A percentile compares a stretch with the other conserved stretches of the same genome.
Evolutionary conservation across 441 rosid species (phyloP).

Genomic region (Raphanus hybrid): DNA sequence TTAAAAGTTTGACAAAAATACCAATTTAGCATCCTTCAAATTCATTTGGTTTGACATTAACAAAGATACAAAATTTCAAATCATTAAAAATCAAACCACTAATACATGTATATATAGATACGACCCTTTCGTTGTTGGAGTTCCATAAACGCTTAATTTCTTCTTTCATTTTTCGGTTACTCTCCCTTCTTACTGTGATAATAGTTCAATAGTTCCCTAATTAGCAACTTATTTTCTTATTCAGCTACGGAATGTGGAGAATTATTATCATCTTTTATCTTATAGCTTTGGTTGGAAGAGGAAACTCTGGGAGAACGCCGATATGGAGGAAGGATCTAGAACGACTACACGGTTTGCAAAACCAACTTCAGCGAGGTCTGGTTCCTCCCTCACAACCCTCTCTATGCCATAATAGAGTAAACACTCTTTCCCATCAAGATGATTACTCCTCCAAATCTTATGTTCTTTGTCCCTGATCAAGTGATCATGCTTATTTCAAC

Average conservation of each 20-base stretch:
- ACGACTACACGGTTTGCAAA: conserved; percentile 5
- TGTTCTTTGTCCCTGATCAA: conserved; percentile 39
- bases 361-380: conserved; percentile 37
- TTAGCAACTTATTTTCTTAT: neutral
- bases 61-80: neutral
- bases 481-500: conserved; percentile 19
- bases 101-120: conserved; percentile 1
- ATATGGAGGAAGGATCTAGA: conserved; percentile 21
- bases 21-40: conserved; percentile 11
- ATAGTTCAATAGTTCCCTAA: neutral
- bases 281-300: conserved; percentile 22
- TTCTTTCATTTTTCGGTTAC: conserved; percentile 14
- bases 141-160: neutral
- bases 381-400: conserved; percentile 45
- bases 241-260: conserved; percentile 33
- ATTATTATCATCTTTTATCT: conserved; percentile 15
- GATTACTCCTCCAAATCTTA: conserved; percentile 28
- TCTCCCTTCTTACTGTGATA: neutral
- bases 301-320: neutral
- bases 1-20: conserved; percentile 29
- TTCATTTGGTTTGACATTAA: conserved; percentile 19
- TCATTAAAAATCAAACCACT: conserved; percentile 26
- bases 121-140: neutral
- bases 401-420: conserved; percentile 35
- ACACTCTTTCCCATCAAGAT: conserved; percentile 33